Base-by-base conservation (phyloP, 306 rosid species). In the Castanea mollissima region DNA sequence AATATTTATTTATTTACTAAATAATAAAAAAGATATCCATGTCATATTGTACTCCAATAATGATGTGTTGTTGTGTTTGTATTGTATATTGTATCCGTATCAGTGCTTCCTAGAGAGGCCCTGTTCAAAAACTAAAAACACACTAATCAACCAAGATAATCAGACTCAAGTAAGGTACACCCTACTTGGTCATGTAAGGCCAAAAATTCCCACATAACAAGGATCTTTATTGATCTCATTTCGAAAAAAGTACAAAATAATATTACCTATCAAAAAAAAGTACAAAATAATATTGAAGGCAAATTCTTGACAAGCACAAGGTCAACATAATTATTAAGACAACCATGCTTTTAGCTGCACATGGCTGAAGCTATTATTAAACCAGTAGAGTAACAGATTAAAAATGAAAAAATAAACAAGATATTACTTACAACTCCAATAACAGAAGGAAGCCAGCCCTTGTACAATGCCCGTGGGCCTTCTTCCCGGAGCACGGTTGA, bases 391-490 rank as follows among this genome's bases (percentile, higher is more conserved):
- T 18, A 67, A 9, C 29, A 67, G 51, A 15, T 3, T 49, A 49
- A 10, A 49, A 10, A 49, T 49, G 2, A 67, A 15, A 29, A 67
- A 34, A 35, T 9, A 19, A 19, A 10, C 13, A 10, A 62, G 79
- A 76, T 38, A 27, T 68, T 84, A 89, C 99, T 91, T 81, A 96
- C 99, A 72, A 96, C 99, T 88, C 99, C 99, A 83, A 96, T 96
- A 14, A 93, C 99, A 59, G 99, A 96, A 81, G 99, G 98, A 83
- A 96, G 94, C 98, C 99, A 96, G 10, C 99, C 99, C 91, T 88
- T 96, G 80, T 96, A 96, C 80, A 96, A 83, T 74, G 99, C 98
- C 76, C 99, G 93, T 1, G 98, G 92, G 59, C 99, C 99, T 85
- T 96, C 99, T 87, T 93, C 96, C 79, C 91, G 86, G 25, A 96